Base-by-base conservation (phyloP, 371 early-diverging fungal genomes). In the Syncephalastrum monosporum region DNA sequence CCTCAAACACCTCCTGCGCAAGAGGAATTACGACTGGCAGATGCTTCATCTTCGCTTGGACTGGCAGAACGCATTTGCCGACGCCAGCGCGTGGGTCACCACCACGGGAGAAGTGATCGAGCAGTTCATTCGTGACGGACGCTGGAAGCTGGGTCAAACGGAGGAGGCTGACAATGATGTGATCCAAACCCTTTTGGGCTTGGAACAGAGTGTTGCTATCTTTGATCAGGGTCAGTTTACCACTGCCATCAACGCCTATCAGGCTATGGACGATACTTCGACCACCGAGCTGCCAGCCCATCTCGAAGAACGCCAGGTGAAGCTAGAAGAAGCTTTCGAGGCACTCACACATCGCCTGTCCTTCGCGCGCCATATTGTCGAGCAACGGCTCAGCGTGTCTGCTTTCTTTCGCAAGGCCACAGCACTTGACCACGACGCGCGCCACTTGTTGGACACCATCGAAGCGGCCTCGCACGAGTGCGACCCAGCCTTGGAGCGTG, bases 261-360 rank as follows among this genome's bases (percentile, higher is more conserved):
- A 82, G 49, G 81, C 75, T 29, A 55, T 82, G 46, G 74, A 79
- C 29, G 76, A 82, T 48, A 53, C 66, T 5, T 64, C 70, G 29
- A 65, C 73, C 24, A 51, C 64, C 7, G 75, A 73, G 23, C 44
- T 80, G 10, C 77, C 82, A 0, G 63, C 52, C 10, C 74, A 75
- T 60, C 48, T 82, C 15, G 71, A 80, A 42, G 61, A 63, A 14
- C 63, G 77, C 19, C 82, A 82, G 51, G 67, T 69, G 7, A 69
- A 56, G 1, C 53, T 76, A 41, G 82, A 82, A 61, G 75, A 79
- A 38, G 53, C 56, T 2, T 70, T 77, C 55, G 71, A 75, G 45
- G 58, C 61, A 5, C 53, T 82, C 13, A 65, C 65, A 25, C 52
- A 67, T 23, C 73, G 79, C n/a, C 60, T 75, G 12, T 47, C 53